These are phyloP conservation scores for Gossypium arboreum DNA, from an alignment of 345 rosid species.

Conservation along the genomic window DNA sequence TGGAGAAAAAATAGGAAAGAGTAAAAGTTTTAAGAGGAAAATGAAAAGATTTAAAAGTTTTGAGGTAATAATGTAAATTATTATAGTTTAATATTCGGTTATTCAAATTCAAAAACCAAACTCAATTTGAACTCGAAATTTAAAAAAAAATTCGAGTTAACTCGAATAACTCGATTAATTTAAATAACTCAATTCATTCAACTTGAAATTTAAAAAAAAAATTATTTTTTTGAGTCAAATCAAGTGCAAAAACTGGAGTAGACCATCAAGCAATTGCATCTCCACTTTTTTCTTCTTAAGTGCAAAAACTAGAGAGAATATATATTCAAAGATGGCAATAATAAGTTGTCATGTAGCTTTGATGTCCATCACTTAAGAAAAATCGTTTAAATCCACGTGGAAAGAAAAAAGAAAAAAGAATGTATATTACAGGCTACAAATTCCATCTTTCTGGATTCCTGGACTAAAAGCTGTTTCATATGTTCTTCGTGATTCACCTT, in stretches of 20 bases:
- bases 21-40: too few species aligned
- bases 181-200: too few species aligned
- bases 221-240: too few species aligned
- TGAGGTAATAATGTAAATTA: too few species aligned
- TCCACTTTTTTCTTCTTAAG: neutral
- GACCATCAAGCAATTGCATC: neutral
- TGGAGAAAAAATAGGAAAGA: too few species aligned
- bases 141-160: too few species aligned
- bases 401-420: neutral
- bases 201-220: too few species aligned
- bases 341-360: neutral
- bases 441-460: neutral
- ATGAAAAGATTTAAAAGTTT: too few species aligned
- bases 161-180: too few species aligned
- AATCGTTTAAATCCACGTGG: neutral
- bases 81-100: too few species aligned
- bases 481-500: slow-evolving; percentile 9
- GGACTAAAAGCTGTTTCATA: slow-evolving; percentile 8
- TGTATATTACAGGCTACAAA: neutral
- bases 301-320: too few species aligned
- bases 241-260: neutral
- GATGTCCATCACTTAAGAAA: neutral
- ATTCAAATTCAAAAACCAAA: too few species aligned
- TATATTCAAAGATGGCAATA: neutral
- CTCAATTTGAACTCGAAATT: accelerated